phyloP scores from a whole-genome alignment of 257 asterid species.

The Orobanche coerulescens region DNA sequence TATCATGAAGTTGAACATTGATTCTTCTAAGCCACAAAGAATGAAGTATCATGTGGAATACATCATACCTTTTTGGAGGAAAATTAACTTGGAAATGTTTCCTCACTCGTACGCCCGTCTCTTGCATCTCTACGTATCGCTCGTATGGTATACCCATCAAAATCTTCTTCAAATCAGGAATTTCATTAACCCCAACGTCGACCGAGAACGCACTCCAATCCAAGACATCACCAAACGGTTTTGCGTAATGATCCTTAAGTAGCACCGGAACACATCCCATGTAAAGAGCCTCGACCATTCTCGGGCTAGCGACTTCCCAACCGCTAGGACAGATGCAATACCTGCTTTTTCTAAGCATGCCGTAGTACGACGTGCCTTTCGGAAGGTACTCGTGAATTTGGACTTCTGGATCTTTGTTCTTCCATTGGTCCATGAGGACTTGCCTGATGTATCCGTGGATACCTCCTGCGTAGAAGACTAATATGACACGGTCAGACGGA shows the following conservation, averaged over 20 bases:
- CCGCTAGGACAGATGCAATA: slow-evolving; percentile 59
- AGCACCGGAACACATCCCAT: slow-evolving; percentile 56
- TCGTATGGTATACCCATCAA: slow-evolving; percentile 28
- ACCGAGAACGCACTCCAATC: slow-evolving; percentile 44
- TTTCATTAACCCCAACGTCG: slow-evolving; percentile 28
- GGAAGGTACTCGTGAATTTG: slow-evolving; percentile 45
- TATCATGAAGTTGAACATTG: slow-evolving; percentile 39
- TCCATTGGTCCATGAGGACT: slow-evolving; percentile 48
- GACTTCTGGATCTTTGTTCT: slow-evolving; percentile 30
- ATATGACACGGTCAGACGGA: slow-evolving; percentile 28
- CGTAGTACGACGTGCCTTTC: slow-evolving; percentile 33
- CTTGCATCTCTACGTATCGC: slow-evolving; percentile 38
- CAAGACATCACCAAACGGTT: slow-evolving; percentile 44
- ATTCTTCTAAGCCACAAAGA: slow-evolving; percentile 55
- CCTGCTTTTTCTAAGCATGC: slow-evolving; percentile 49
- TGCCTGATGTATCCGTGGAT: slow-evolving; percentile 47
- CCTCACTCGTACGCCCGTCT: slow-evolving; percentile 33
- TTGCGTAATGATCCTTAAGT: slow-evolving; percentile 44
- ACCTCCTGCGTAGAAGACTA: slow-evolving; percentile 54
- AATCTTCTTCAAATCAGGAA: slow-evolving; percentile 40
- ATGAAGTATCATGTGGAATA: slow-evolving; percentile 54
- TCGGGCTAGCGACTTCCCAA: slow-evolving; percentile 59
- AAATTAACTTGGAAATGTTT: slow-evolving; percentile 49
- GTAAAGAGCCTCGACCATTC: slow-evolving; percentile 60
- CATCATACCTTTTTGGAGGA: slow-evolving; percentile 45